Base-by-base conservation (phyloP, 106 monocot species). In the Apostasia shenzhenica region DNA sequence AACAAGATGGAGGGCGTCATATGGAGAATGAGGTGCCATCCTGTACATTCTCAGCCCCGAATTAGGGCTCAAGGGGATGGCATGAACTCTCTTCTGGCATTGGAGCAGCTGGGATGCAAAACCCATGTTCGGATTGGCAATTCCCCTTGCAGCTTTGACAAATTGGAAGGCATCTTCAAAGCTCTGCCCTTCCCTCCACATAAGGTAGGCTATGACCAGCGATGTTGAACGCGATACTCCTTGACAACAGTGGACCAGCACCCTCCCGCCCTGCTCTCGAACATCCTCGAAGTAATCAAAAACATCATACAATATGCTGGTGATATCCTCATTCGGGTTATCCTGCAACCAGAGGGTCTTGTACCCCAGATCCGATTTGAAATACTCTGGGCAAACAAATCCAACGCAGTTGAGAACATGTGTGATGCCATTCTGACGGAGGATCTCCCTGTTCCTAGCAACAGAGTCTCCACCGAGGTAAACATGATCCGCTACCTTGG, bases 211-310 rank as follows among this genome's bases (percentile, higher is more conserved):
- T 40, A 97, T 97, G 41, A 97, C 95, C 57, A 97, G 71, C 5
- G 95, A 92, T 5, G 89, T 97, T 1, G 92, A 92, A 55, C 95
- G 61, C 4, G 95, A 97, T 6, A 97, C 92, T 7, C 95, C 95
- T 48, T 97, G 95, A 66, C 89, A 92, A 61, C 95, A 97, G 70
- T 97, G 95, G 10, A 97, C 95, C 5, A 97, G 73, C 9, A 97
- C 95, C 51, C 86, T 72, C 9, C 92, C 95, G 0, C 74, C 79
- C 59, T 83, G 81, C 67, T 82, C 86, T 57, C 95, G 72, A 5
- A 97, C 95, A 70, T 97, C 95, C 82, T 97, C 95, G 69, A 97
- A 97, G 70, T 97, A 97, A 73, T 97, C 95, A 57, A 97, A 97
- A 11, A 97, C 95, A 65, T 97, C 95, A 55, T 97, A 97, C 57